phyloP scores from a whole-genome alignment of 345 rosid genomes.

The Rhodamnia rubescens region DNA sequence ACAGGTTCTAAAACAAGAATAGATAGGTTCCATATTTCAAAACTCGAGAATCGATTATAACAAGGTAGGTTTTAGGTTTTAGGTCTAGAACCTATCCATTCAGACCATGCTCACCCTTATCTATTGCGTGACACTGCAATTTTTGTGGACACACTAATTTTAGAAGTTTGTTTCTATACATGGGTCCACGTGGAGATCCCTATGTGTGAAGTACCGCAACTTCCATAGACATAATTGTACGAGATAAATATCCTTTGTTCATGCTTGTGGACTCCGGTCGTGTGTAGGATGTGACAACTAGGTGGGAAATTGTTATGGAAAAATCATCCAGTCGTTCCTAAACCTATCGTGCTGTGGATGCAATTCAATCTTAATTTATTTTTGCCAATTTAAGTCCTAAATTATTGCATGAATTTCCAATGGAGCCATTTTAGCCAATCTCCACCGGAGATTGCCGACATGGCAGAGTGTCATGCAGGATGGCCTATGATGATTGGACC shows the following conservation, averaged over 20 bases:
- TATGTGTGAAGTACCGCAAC: neutral
- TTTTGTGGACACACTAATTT: neutral
- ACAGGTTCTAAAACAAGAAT: too few relatives aligned
- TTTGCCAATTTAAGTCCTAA: neutral
- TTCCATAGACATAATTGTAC: neutral
- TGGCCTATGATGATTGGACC: fast-evolving
- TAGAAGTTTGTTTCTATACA: neutral
- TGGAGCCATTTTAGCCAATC: neutral
- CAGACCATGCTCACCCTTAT: too few relatives aligned
- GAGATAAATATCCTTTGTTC: neutral
- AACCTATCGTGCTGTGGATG: fast-evolving
- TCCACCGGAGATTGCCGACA: neutral
- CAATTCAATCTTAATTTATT: fast-evolving
- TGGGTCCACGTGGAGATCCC: neutral
- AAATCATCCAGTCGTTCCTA: neutral
- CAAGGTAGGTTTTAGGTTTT: too few relatives aligned
- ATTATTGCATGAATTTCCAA: neutral
- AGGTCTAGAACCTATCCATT: too few relatives aligned
- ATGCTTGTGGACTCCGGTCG: neutral
- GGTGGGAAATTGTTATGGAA: neutral
- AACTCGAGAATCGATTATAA: too few relatives aligned
- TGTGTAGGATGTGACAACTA: neutral
- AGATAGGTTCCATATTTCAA: too few relatives aligned
- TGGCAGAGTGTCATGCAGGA: fast-evolving
- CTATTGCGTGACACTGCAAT: neutral